Conservation (phyloP, 495 filamentous ascomycete species). For the Podospora comata region DNA sequence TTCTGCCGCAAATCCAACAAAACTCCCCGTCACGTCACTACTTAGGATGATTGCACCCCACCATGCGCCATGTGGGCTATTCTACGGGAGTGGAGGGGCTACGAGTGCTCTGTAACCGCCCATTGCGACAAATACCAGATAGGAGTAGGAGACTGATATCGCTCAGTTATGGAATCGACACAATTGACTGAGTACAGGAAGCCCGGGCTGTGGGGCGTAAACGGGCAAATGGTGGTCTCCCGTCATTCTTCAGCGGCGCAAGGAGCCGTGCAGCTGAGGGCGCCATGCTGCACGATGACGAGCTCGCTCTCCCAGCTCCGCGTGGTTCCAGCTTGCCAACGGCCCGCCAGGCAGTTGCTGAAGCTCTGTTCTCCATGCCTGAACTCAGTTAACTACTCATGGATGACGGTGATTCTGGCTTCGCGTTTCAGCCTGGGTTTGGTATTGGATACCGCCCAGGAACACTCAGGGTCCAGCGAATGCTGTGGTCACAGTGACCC, state of each 20-base stretch:
- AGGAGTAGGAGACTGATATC: neutral
- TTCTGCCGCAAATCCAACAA: neutral
- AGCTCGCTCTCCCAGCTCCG: neutral
- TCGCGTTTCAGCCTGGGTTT: slow-evolving; percentile 4
- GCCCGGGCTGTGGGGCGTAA: neutral
- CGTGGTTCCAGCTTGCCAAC: neutral
- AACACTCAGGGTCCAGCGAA: slow-evolving; percentile 13
- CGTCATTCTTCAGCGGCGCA: no score
- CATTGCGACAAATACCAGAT: neutral
- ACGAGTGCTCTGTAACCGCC: neutral
- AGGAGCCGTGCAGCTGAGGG: neutral
- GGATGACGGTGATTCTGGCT: neutral
- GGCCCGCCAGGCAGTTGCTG: neutral
- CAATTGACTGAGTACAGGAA: neutral
- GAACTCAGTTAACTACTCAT: neutral
- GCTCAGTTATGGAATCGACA: neutral
- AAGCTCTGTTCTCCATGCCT: neutral
- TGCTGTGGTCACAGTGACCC: slow-evolving; percentile 18
- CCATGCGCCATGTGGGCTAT: neutral
- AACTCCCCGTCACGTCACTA: neutral
- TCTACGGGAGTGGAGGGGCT: neutral
- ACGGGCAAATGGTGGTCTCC: neutral
- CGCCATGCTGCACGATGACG: neutral
- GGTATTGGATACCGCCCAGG: slow-evolving; percentile 20
- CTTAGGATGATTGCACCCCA: neutral